A percentile compares a stretch with the other conserved stretches of the same genome.
Conservation (phyloP, 345 rosid species). For the Boechera stricta region DNA sequence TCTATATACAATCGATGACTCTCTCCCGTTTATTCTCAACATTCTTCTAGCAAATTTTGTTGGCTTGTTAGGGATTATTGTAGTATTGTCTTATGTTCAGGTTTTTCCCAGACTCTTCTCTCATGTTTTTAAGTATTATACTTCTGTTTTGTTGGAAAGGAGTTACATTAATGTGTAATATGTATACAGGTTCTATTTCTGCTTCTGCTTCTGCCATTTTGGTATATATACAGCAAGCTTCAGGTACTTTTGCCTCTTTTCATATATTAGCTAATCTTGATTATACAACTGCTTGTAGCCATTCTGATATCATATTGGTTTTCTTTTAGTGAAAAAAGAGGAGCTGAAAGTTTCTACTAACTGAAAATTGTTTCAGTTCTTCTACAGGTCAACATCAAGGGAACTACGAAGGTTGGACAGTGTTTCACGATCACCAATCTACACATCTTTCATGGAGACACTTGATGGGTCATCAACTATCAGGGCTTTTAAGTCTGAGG, state of each 20-base stretch:
- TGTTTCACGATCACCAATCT: constrained; percentile 93
- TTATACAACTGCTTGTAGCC: neutral
- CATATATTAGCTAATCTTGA: neutral
- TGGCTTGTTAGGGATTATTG: constrained; percentile 79
- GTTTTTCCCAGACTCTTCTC: constrained; percentile 47
- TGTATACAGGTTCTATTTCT: constrained; percentile 72
- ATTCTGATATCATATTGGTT: neutral
- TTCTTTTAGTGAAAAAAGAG: neutral
- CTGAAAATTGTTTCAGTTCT: constrained; percentile 63
- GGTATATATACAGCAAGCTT: constrained; percentile 86
- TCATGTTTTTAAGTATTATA: neutral
- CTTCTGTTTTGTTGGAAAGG: constrained; percentile 1
- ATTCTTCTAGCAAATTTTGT: constrained; percentile 92
- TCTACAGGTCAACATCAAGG: constrained; percentile 96
- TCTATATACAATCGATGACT: constrained; percentile 92
- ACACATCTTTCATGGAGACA: constrained; percentile 86
- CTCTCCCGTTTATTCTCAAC: constrained; percentile 95
- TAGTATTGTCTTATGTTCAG: constrained; percentile 90
- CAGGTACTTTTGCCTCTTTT: constrained; percentile 61
- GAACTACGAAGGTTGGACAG: constrained; percentile 91
- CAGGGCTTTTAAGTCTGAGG: constrained; percentile 86
- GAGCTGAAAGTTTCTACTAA: constrained; percentile 34
- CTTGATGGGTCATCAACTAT: constrained; percentile 93
- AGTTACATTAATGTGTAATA: constrained; percentile 14
- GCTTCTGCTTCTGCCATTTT: constrained; percentile 82